These are phyloP conservation scores for Trypanosoma theileri DNA, from an alignment of 208 protist genomes.

Conservation along the genomic window DNA sequence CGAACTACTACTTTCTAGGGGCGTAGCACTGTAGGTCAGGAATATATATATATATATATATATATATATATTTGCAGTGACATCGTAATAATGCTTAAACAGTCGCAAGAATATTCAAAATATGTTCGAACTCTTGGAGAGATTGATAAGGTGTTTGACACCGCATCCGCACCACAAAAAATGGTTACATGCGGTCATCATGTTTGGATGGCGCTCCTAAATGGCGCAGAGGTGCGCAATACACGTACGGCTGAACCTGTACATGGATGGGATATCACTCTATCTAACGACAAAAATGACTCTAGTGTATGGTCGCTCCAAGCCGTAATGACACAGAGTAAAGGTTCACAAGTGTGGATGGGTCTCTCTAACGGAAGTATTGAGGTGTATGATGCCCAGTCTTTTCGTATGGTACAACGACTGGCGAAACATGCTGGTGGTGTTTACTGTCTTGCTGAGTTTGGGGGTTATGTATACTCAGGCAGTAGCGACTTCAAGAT, in stretches of 20 bases:
- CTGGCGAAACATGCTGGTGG: slow-evolving; percentile 53
- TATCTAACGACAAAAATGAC: neutral
- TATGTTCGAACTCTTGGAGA: slow-evolving; percentile 28
- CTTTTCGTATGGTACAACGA: slow-evolving; percentile 31
- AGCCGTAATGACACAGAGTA: slow-evolving; percentile 17
- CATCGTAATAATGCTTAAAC: neutral
- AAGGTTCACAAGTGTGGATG: slow-evolving; percentile 65
- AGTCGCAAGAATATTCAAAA: neutral
- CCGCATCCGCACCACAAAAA: slow-evolving; percentile 38
- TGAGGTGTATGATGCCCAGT: slow-evolving; percentile 64
- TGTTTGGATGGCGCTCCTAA: slow-evolving; percentile 68
- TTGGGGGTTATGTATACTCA: slow-evolving; percentile 81
- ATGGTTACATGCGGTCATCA: slow-evolving; percentile 55
- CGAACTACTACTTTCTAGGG: no score
- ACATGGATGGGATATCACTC: slow-evolving; percentile 36
- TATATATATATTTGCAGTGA: neutral
- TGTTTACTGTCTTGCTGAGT: slow-evolving; percentile 73
- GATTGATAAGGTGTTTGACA: slow-evolving; percentile 59
- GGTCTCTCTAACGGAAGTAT: slow-evolving; percentile 75
- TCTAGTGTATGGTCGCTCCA: slow-evolving; percentile 18
- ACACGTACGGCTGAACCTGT: slow-evolving; percentile 63
- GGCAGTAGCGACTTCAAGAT: slow-evolving; percentile 72
- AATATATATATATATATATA: no score
- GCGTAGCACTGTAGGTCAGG: no score
- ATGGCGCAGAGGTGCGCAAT: slow-evolving; percentile 67